Evolutionary conservation across 75 land plant genomes (phyloP).

Genomic region (Cunninghamia lanceolata): DNA sequence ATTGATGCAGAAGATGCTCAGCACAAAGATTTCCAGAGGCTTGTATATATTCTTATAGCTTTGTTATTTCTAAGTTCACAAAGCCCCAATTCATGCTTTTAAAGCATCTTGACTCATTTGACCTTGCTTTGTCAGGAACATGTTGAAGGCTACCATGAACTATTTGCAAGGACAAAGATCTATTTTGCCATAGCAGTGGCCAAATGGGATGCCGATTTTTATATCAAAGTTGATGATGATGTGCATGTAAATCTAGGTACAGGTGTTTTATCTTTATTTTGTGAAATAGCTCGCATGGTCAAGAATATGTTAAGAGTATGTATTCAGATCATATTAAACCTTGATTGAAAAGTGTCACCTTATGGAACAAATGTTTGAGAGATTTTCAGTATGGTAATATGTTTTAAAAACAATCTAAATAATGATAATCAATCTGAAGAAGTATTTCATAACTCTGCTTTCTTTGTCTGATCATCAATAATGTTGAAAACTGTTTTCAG

Average conservation of each 20-base stretch:
- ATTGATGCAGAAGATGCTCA: constrained; percentile 70
- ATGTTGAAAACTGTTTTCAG: no score
- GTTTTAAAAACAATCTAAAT: no score
- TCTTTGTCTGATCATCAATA: no score
- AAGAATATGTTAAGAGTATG: no score
- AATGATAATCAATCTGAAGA: no score
- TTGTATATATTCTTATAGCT: constrained; percentile 30
- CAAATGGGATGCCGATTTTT: constrained; percentile 71
- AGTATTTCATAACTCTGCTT: no score
- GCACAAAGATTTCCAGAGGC: constrained; percentile 72
- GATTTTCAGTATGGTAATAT: background rate
- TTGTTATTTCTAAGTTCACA: background rate
- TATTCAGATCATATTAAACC: no score
- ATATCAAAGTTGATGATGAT: no score
- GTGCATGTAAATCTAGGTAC: no score
- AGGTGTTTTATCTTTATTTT: no score
- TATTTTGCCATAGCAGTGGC: constrained; percentile 60
- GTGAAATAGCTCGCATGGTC: no score
- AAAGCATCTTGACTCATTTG: background rate
- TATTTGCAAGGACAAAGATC: no score
- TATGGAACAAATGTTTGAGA: background rate
- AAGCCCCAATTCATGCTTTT: background rate
- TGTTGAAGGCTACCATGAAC: constrained; percentile 68
- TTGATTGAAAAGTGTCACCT: constrained; percentile 1
- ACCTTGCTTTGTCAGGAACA: constrained; percentile 29